A percentile compares a stretch with the other conserved stretches of the same genome.
phyloP scores from a whole-genome alignment of 768 basidiomycete genomes.

The Rhodotorula toruloides region DNA sequence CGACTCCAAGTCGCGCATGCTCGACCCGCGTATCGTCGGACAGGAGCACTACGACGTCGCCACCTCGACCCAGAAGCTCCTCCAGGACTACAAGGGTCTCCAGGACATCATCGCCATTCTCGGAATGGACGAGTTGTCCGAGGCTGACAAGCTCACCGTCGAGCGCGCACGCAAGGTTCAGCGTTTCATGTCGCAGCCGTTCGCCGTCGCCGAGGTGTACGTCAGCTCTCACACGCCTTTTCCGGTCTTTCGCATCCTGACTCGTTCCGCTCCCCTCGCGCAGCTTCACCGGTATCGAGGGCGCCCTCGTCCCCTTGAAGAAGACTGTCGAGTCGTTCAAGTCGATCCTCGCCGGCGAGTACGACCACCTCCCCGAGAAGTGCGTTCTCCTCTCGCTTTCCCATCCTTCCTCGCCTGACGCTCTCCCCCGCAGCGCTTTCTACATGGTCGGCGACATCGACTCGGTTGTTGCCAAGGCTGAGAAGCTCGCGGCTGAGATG shows the following conservation, averaged over 20 bases:
- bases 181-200: slow-evolving; percentile 83
- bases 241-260: slow-evolving; percentile 54
- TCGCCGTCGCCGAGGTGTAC: slow-evolving; percentile 50
- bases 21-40: slow-evolving; percentile 97
- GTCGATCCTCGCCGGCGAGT: slow-evolving; percentile 85
- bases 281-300: slow-evolving; percentile 8
- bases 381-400: slow-evolving; percentile 7
- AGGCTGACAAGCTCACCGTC: slow-evolving; percentile 98
- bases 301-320: slow-evolving; percentile 82
- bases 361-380: slow-evolving; percentile 86
- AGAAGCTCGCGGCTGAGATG: slow-evolving; percentile 87
- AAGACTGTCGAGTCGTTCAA: slow-evolving; percentile 66
- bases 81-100: slow-evolving; percentile 60
- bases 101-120: slow-evolving; percentile 98
- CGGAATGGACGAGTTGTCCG: slow-evolving; percentile 99
- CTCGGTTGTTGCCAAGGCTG: slow-evolving; percentile 94
- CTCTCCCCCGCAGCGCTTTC: background rate
- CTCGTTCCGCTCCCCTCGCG: background rate
- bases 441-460: background rate
- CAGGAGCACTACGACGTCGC: slow-evolving; percentile 93
- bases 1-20: slow-evolving; percentile 99
- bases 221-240: slow-evolving; percentile 84
- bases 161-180: slow-evolving; percentile 96
- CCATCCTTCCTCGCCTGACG: background rate
- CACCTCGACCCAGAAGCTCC: slow-evolving; percentile 90